phyloP scores from a whole-genome alignment of 345 rosid genomes.

The Geranium brycei region DNA sequence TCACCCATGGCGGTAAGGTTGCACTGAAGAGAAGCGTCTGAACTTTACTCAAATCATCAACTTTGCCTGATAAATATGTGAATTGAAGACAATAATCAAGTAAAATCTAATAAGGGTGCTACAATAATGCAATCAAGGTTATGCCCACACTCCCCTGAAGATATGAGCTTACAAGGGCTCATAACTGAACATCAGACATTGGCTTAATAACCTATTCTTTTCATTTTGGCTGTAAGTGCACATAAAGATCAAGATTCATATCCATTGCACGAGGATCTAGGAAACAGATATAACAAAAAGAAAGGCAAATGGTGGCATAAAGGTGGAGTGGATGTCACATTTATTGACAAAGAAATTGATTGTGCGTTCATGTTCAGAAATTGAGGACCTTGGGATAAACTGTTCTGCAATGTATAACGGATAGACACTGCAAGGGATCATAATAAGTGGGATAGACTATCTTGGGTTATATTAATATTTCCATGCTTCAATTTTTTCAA shows the following conservation, averaged over 20 bases:
- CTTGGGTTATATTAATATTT: too few relatives aligned
- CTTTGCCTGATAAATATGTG: conserved; percentile 49
- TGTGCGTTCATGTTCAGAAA: neutral
- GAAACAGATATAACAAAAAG: neutral
- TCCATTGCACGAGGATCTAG: neutral
- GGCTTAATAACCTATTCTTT: neutral
- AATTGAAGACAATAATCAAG: neutral
- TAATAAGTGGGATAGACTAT: neutral
- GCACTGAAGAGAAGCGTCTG: conserved; percentile 99
- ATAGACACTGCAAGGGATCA: neutral
- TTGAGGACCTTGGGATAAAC: neutral
- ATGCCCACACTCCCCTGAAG: neutral
- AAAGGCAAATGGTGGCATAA: neutral
- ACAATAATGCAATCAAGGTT: neutral
- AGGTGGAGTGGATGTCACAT: neutral
- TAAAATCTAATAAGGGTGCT: too few relatives aligned
- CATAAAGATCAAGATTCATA: neutral
- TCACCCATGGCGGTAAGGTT: conserved; percentile 90
- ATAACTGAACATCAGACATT: neutral
- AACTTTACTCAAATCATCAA: conserved; percentile 66
- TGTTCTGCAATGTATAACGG: neutral
- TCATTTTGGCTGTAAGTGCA: neutral
- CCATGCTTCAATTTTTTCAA: neutral
- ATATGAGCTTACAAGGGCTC: neutral
- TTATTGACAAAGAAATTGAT: neutral